These are phyloP conservation scores for Solanum aculeatissimum DNA, from an alignment of 305 asterid genomes.

Conservation along the genomic window DNA sequence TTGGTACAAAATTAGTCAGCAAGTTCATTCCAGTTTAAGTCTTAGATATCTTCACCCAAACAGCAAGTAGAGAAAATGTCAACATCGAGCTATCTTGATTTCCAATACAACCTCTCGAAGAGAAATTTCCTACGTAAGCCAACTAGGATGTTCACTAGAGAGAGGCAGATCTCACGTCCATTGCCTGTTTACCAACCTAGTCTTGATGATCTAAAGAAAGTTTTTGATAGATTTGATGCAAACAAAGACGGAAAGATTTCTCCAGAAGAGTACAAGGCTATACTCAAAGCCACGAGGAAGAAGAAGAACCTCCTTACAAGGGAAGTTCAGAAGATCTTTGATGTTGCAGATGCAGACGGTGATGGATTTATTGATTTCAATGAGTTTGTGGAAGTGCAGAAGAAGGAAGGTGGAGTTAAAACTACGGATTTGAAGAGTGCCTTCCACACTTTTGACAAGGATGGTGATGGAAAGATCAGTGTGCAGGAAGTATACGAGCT, in stretches of 20 bases:
- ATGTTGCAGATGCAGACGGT: constrained; percentile 61
- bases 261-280: constrained; percentile 69
- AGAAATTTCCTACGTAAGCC: constrained; percentile 48
- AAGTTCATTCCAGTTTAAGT: background rate
- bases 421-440: constrained; percentile 51
- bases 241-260: constrained; percentile 80
- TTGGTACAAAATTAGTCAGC: background rate
- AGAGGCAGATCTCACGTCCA: constrained; percentile 31
- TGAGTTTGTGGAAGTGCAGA: constrained; percentile 79
- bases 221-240: constrained; percentile 65
- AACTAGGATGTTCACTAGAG: constrained; percentile 42
- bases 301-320: constrained; percentile 23
- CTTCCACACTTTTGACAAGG: constrained; percentile 52
- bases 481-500: constrained; percentile 61
- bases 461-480: constrained; percentile 71
- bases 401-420: constrained; percentile 64
- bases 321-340: constrained; percentile 74
- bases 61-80: constrained; percentile 23
- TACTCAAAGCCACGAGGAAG: constrained; percentile 50
- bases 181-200: constrained; percentile 36
- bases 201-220: constrained; percentile 48
- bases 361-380: constrained; percentile 81
- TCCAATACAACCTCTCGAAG: constrained; percentile 60
- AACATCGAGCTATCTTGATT: constrained; percentile 44
- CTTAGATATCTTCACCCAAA: background rate